Evolutionary conservation across 2,329 filamentous ascomycete genomes (phyloP).

Genomic region (Teratosphaeria viscida): DNA sequence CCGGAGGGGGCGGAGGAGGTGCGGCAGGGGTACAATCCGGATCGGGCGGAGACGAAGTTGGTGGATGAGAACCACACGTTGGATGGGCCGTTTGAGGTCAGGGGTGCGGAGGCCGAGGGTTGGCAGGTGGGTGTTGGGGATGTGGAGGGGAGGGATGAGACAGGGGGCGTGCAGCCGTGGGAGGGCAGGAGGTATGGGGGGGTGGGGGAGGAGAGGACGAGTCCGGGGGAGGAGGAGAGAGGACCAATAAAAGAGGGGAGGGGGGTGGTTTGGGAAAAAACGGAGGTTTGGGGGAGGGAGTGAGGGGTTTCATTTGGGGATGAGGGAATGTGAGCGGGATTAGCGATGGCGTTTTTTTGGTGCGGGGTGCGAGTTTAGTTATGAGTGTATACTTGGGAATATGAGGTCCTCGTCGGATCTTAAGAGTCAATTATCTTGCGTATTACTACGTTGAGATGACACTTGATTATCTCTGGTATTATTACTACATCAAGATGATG

Average conservation of each 20-base stretch:
- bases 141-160: slow-evolving; percentile 15
- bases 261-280: slow-evolving; percentile 16
- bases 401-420: no score
- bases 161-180: slow-evolving; percentile 21
- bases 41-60: slow-evolving; percentile 33
- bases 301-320: background rate
- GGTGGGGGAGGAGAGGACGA: slow-evolving; percentile 2
- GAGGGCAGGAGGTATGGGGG: slow-evolving; percentile 15
- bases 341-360: background rate
- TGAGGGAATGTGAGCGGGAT: background rate
- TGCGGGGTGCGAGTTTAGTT: no score
- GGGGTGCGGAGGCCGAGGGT: slow-evolving; percentile 30
- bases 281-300: slow-evolving; percentile 14
- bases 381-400: no score
- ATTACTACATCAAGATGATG: no score
- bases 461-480: no score
- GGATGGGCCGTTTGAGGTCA: slow-evolving; percentile 33
- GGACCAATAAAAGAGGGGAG: slow-evolving; percentile 1
- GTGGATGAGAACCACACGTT: slow-evolving; percentile 35
- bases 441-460: no score
- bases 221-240: slow-evolving; percentile 18
- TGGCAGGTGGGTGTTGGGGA: slow-evolving; percentile 9
- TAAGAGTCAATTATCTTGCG: no score
- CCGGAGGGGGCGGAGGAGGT: slow-evolving; percentile 41
- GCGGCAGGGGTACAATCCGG: slow-evolving; percentile 45